Evolutionary conservation across 139 green algal species (phyloP).

Genomic region (Chlorella sp.): DNA sequence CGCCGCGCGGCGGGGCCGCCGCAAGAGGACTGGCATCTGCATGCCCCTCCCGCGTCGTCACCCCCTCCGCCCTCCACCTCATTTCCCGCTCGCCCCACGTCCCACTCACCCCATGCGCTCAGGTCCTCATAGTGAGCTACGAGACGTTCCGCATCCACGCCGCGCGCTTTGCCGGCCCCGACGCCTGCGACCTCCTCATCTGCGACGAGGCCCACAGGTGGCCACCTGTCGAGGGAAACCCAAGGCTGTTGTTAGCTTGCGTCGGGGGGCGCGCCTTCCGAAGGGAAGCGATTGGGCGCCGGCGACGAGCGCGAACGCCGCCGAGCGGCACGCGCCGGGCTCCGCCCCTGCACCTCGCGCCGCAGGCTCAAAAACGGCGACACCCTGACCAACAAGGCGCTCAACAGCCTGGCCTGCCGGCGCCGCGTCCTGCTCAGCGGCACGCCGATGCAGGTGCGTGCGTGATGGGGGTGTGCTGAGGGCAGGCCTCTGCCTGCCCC

Average conservation of each 20-base stretch:
- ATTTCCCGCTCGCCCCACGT: no score
- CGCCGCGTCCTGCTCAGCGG: conserved; percentile 95
- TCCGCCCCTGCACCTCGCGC: no score
- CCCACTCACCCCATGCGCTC: neutral
- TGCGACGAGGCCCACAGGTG: conserved; percentile 97
- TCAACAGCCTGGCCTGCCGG: conserved; percentile 81
- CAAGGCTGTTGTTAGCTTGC: no score
- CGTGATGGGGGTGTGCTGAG: no score
- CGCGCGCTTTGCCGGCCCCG: conserved; percentile 59
- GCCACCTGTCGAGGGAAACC: no score
- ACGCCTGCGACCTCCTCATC: conserved; percentile 93
- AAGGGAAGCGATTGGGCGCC: no score
- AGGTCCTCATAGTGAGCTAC: conserved; percentile 94
- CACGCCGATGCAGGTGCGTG: conserved; percentile 87
- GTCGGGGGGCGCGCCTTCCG: no score
- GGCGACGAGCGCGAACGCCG: no score
- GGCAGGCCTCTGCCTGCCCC: no score
- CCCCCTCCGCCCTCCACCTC: neutral
- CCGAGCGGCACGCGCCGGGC: no score
- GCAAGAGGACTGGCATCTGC: no score
- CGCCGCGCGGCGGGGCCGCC: neutral
- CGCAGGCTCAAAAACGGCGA: conserved; percentile 98
- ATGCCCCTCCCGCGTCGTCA: neutral
- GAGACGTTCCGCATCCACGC: conserved; percentile 97
- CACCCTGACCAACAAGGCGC: conserved; percentile 87